phyloP scores from a whole-genome alignment of 2,329 filamentous ascomycete species.

The Trichoderma oligosporum region DNA sequence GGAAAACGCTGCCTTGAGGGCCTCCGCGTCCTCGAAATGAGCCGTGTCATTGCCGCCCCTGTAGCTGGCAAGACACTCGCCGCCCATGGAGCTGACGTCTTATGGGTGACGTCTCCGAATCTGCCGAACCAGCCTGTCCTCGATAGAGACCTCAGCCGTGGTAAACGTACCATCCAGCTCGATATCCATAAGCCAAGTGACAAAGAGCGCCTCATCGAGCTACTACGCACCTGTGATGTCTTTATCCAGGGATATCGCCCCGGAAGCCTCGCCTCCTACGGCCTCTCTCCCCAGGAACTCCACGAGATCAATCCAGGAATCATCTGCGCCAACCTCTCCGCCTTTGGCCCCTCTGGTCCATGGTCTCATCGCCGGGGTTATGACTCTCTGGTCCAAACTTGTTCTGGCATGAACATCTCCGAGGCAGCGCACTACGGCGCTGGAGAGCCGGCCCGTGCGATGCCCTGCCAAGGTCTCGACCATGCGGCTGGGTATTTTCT shows the following conservation, averaged over 20 bases:
- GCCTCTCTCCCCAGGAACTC: slow-evolving; percentile 37
- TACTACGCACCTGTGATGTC: slow-evolving; percentile 59
- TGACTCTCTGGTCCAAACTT: slow-evolving; percentile 51
- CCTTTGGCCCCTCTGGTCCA: slow-evolving; percentile 47
- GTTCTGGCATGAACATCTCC: slow-evolving; percentile 52
- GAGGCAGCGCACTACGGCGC: slow-evolving; percentile 46
- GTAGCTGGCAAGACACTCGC: slow-evolving; percentile 63
- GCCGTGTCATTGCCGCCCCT: slow-evolving; percentile 68
- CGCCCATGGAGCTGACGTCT: slow-evolving; percentile 66
- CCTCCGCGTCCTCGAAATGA: slow-evolving; percentile 67
- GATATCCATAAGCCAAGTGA: slow-evolving; percentile 51
- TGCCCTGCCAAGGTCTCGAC: slow-evolving; percentile 55
- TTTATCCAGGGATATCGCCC: slow-evolving; percentile 63
- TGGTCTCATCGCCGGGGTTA: slow-evolving; percentile 46
- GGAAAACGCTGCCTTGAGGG: slow-evolving; percentile 44
- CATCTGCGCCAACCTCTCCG: slow-evolving; percentile 50
- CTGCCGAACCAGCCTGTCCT: slow-evolving; percentile 63
- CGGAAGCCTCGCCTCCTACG: slow-evolving; percentile 43
- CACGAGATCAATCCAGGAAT: slow-evolving; percentile 40
- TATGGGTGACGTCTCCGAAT: slow-evolving; percentile 63
- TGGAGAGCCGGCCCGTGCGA: slow-evolving; percentile 38
- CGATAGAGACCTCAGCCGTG: slow-evolving; percentile 63
- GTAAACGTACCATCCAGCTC: slow-evolving; percentile 61
- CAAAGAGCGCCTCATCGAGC: slow-evolving; percentile 48
- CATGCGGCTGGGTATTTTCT: slow-evolving; percentile 54